These are phyloP conservation scores for Serendipita indica DNA, from an alignment of 768 basidiomycete genomes.

Conservation along the genomic window DNA sequence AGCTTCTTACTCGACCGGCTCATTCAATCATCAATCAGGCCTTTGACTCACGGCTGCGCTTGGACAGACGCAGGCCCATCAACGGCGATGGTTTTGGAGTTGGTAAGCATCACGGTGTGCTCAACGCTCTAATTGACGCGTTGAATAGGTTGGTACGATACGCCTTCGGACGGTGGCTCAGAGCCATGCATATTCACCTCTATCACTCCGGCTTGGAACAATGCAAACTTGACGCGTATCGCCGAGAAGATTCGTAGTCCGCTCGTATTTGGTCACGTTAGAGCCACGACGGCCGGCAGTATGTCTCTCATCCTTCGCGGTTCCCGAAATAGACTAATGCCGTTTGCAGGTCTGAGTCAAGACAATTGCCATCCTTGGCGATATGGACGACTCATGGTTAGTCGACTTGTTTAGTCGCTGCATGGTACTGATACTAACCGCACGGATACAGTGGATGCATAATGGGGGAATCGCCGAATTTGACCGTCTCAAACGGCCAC, in stretches of 20 bases:
- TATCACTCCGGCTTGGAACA: constrained; percentile 97
- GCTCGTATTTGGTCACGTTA: constrained; percentile 88
- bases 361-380: constrained; percentile 95
- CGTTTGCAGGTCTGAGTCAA: no score
- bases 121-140: neutral
- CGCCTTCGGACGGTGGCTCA: constrained; percentile 59
- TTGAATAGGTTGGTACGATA: constrained; percentile 79
- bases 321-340: no score
- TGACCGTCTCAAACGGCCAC: constrained; percentile 55
- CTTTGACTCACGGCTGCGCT: constrained; percentile 78
- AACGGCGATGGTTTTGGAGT: constrained; percentile 96
- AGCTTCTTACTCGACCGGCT: constrained; percentile 84
- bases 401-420: constrained; percentile 10
- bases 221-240: constrained; percentile 78
- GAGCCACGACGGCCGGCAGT: constrained; percentile 84
- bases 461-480: constrained; percentile 91
- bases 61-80: constrained; percentile 71
- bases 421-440: constrained; percentile 6
- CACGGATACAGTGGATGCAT: constrained; percentile 69
- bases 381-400: constrained; percentile 82
- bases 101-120: constrained; percentile 42
- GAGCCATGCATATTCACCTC: constrained; percentile 95
- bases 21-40: constrained; percentile 98
- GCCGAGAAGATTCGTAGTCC: constrained; percentile 97
- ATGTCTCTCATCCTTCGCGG: no score